Evolutionary conservation across 2,329 filamentous ascomycete genomes (phyloP).

Genomic region (Graphiopsis chlorocephala): DNA sequence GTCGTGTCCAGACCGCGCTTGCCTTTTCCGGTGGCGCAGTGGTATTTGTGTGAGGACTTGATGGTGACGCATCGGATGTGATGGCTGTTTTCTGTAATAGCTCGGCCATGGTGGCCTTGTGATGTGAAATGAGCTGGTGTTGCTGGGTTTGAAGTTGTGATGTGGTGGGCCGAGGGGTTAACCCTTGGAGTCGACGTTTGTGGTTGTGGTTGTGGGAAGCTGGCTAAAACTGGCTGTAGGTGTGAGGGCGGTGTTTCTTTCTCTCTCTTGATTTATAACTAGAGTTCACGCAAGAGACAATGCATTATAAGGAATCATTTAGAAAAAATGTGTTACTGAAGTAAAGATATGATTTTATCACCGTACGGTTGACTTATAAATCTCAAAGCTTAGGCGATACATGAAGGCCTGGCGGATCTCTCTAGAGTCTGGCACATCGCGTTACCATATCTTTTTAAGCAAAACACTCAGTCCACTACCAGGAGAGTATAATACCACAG

Average conservation of each 20-base stretch:
- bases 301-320: too few species aligned
- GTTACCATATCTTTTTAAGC: neutral
- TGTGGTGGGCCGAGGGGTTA: neutral
- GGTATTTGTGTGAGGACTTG: neutral
- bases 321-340: too few species aligned
- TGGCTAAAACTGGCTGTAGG: neutral
- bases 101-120: slow-evolving; percentile 6
- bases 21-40: slow-evolving; percentile 69
- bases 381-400: too few species aligned
- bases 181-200: neutral
- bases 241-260: neutral
- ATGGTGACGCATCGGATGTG: neutral
- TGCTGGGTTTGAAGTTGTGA: neutral
- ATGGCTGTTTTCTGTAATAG: neutral
- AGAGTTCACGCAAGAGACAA: neutral
- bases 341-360: neutral
- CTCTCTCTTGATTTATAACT: neutral
- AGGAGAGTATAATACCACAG: neutral
- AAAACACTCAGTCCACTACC: neutral
- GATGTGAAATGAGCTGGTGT: neutral
- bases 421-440: too few species aligned
- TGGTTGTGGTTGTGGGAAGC: neutral
- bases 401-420: neutral
- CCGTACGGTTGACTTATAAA: neutral
- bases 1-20: slow-evolving; percentile 66